phyloP scores from a whole-genome alignment of 2,329 filamentous ascomycete genomes.

The Basipetospora sp. region DNA sequence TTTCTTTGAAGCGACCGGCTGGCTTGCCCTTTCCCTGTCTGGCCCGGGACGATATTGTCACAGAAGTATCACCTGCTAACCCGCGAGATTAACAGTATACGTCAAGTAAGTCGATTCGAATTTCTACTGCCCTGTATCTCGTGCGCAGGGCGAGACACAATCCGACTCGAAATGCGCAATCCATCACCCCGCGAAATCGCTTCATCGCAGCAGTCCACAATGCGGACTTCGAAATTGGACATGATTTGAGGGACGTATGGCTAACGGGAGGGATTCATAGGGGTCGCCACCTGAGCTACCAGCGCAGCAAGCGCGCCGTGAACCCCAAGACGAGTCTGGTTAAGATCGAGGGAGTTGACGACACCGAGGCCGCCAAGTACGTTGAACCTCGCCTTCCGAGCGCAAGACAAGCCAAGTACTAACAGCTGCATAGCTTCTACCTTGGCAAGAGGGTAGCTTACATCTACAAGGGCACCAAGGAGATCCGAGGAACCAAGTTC shows the following conservation, averaged over 20 bases:
- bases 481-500: slow-evolving; percentile 96
- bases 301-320: slow-evolving; percentile 83
- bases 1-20: too few species aligned
- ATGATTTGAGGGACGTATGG: background rate
- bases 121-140: too few species aligned
- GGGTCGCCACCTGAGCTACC: slow-evolving; percentile 97
- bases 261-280: slow-evolving; percentile 25
- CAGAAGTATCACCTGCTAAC: slow-evolving; percentile 21
- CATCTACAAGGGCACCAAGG: slow-evolving; percentile 90
- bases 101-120: slow-evolving; percentile 61
- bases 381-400: slow-evolving; percentile 17
- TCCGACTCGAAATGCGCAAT: slow-evolving; percentile 2
- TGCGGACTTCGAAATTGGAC: background rate
- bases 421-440: slow-evolving; percentile 55
- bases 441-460: slow-evolving; percentile 97
- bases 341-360: slow-evolving; percentile 97
- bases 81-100: slow-evolving; percentile 47
- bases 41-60: background rate
- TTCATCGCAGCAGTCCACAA: background rate
- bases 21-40: too few species aligned
- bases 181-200: background rate
- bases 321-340: slow-evolving; percentile 85
- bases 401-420: too few species aligned
- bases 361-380: slow-evolving; percentile 75
- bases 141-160: background rate